Evolutionary conservation across 352 stramenopile genomes (phyloP), one percentile per base, ranked within the genome.

Genomic region (Globisporangium cederbergense): DNA sequence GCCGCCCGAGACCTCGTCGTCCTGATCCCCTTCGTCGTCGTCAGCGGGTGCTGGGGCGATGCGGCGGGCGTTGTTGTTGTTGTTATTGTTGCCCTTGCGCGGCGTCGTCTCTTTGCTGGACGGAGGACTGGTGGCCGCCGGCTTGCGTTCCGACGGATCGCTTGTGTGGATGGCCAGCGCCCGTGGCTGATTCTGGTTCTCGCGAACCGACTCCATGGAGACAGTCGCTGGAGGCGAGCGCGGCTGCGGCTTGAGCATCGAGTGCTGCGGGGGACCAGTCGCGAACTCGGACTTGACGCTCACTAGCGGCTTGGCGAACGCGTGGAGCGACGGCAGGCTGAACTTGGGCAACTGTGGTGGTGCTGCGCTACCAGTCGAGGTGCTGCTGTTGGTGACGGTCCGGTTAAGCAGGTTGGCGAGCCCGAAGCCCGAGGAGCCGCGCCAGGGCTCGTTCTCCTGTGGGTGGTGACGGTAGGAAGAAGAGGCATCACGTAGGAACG

Each of bases 401-500:
- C 81, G 81, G 61, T 95, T 93, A 53, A 95, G 75, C 57, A 95
- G 86, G 65, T 89, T 91, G 32, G 86, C 86, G 62, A 95, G 77
- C 30, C 83, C 83, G 60, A 95, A 95, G 42, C 80, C 77, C 13
- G 77, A 83, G 8, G 82, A 85, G 34, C 73, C 64, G 45, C 81
- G 73, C 86, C 86, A 95, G 38, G 81, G 74, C 28, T 95, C 79
- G 5, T 76, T 64, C 69, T 92, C 79, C 81, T 92, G 58, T 69
- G 60, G 20, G 32, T 55, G 20, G 22, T 50, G 20, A 36, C 54
- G 28, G 36, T 46, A 43, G 30, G 61, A 57, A 28, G 51, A 67
- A 46, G 58, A 28, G 25, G 32, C 2, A 76, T 36, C 32, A 64
- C 46, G 40, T 47, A 47, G 58, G 62, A 55, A 46, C 13, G 49